phyloP scores from a whole-genome alignment of 163 green algal species.

The Scenedesmus sp. region DNA sequence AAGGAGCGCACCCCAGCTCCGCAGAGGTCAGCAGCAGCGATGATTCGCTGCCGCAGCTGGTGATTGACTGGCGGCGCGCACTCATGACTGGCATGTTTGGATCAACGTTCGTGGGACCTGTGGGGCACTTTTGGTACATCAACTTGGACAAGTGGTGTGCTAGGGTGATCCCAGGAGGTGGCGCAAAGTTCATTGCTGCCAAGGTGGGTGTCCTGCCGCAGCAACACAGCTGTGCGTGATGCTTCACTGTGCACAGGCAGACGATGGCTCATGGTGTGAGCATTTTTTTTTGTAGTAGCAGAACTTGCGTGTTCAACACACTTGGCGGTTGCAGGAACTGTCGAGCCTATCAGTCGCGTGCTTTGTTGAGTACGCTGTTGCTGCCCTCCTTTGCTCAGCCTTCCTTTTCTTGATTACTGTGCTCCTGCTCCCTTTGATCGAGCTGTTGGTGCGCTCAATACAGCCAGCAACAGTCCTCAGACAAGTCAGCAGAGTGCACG shows the following conservation, averaged over 20 bases:
- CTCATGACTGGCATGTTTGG: conserved; percentile 64
- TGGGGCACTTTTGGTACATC: conserved; percentile 70
- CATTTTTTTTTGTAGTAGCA: too few relatives aligned
- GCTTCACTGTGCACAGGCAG: not conserved
- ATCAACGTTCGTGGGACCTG: conserved; percentile 61
- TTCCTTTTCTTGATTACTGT: too few relatives aligned
- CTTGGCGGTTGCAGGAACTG: too few relatives aligned
- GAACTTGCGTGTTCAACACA: too few relatives aligned
- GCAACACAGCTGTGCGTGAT: not conserved
- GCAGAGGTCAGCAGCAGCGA: conserved; percentile 4
- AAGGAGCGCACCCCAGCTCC: conserved; percentile 7
- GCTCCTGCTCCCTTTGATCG: too few relatives aligned
- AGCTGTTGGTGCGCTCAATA: too few relatives aligned
- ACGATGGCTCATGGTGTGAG: not conserved
- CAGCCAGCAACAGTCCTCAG: too few relatives aligned
- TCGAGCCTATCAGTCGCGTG: too few relatives aligned
- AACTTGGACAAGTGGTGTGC: conserved; percentile 53
- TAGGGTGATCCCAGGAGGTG: conserved; percentile 33
- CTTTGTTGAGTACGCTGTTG: too few relatives aligned
- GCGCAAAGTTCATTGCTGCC: conserved; percentile 58
- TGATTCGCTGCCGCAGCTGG: not conserved
- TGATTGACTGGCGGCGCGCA: conserved; percentile 53
- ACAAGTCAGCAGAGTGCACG: too few relatives aligned
- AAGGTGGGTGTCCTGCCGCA: conserved; percentile 60
- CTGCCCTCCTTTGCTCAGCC: too few relatives aligned